These are phyloP conservation scores for Paspalum notatum DNA, from an alignment of 176 grass and related monocot species.

Conservation along the genomic window DNA sequence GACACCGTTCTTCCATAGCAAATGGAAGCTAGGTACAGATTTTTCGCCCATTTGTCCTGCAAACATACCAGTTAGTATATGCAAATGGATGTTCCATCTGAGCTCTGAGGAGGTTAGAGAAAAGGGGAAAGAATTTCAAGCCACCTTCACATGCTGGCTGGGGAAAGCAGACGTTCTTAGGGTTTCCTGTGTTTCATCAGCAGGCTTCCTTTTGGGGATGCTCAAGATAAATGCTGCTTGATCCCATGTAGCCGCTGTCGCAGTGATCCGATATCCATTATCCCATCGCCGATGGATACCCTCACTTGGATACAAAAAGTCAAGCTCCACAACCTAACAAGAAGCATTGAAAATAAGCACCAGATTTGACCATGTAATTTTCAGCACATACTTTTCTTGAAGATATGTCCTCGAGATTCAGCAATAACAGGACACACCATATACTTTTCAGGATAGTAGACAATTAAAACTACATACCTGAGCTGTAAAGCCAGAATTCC, in stretches of 20 bases:
- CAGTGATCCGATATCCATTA: constrained; percentile 79
- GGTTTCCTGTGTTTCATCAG: constrained; percentile 95
- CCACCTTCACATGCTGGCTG: constrained; percentile 93
- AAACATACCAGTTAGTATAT: constrained; percentile 39
- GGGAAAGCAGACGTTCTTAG: constrained; percentile 96
- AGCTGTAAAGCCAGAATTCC: constrained; percentile 83
- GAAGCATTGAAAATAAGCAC: constrained; percentile 28
- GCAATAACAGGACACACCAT: not conserved
- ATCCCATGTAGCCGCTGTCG: constrained; percentile 85
- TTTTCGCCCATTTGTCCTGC: constrained; percentile 96
- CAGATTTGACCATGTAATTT: not conserved
- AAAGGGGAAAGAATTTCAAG: constrained; percentile 22
- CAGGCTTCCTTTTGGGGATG: constrained; percentile 82
- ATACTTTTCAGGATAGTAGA: constrained; percentile 9
- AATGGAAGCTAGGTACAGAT: constrained; percentile 85
- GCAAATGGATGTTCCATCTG: not conserved
- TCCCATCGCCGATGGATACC: constrained; percentile 95
- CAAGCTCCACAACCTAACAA: constrained; percentile 89
- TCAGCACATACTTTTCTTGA: not conserved
- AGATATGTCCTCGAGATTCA: constrained; percentile 18
- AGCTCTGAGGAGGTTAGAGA: not conserved
- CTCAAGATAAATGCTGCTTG: constrained; percentile 84
- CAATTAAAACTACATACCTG: constrained; percentile 49
- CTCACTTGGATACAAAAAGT: constrained; percentile 96
- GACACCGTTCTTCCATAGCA: constrained; percentile 95